phyloP scores from a whole-genome alignment of 1,139 yeast genomes.

The Taphrina wiesneri region DNA sequence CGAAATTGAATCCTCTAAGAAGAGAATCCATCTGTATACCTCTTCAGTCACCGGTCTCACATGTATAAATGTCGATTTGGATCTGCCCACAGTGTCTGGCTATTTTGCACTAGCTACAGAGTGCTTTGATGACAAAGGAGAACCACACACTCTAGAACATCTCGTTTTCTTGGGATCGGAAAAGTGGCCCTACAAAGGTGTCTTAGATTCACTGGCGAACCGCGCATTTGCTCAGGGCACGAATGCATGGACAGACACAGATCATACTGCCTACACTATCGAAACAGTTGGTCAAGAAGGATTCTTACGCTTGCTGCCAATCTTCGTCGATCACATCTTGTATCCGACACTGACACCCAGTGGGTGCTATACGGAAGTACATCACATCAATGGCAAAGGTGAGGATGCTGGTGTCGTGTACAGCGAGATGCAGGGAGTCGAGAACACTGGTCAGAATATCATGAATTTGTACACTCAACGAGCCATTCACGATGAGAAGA shows the following conservation, averaged over 20 bases:
- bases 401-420: slow-evolving; percentile 96
- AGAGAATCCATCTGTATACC: slow-evolving; percentile 18
- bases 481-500: slow-evolving; percentile 62
- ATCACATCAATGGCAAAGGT: slow-evolving; percentile 87
- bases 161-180: slow-evolving; percentile 91
- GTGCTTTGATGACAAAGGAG: slow-evolving; percentile 79
- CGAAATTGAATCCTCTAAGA: slow-evolving; percentile 9
- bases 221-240: slow-evolving; percentile 74
- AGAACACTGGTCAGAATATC: slow-evolving; percentile 74
- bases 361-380: slow-evolving; percentile 91
- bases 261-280: slow-evolving; percentile 90
- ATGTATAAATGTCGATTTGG: slow-evolving; percentile 70
- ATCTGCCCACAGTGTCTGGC: slow-evolving; percentile 89
- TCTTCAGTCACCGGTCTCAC: slow-evolving; percentile 66
- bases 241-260: slow-evolving; percentile 97
- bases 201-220: slow-evolving; percentile 83
- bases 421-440: slow-evolving; percentile 95
- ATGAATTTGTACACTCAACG: slow-evolving; percentile 44
- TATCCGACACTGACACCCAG: slow-evolving; percentile 85
- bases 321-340: slow-evolving; percentile 83
- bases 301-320: slow-evolving; percentile 76
- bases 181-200: slow-evolving; percentile 86
- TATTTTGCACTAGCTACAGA: slow-evolving; percentile 95
- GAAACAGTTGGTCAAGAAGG: slow-evolving; percentile 98
- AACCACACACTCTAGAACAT: slow-evolving; percentile 92